Percentiles rank a stretch among this genome's conserved stretches.
Conservation (phyloP, 2,329 filamentous ascomycete genomes). For the Hypoxylon sp. region DNA sequence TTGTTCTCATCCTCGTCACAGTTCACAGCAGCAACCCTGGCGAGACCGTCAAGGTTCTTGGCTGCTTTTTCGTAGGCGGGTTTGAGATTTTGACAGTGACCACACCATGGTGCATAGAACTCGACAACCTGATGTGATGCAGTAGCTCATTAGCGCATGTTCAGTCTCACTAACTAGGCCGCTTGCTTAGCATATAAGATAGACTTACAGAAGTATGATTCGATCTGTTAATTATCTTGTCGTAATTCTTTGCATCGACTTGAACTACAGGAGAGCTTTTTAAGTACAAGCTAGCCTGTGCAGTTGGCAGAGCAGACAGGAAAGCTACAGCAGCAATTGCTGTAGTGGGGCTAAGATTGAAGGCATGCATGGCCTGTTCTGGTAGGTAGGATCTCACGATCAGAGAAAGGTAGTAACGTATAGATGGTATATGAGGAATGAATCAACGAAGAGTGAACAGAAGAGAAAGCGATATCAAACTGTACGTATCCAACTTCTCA, state of each 20-base stretch:
- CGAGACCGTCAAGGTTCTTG: conserved; percentile 86
- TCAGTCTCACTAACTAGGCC: conserved; percentile 5
- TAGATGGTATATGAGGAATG: not conserved
- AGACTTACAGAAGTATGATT: conserved; percentile 83
- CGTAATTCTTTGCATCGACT: conserved; percentile 80
- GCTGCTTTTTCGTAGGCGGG: conserved; percentile 95
- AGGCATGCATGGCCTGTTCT: conserved; percentile 56
- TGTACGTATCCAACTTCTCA: conserved; percentile 10
- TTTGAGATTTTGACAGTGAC: conserved; percentile 95
- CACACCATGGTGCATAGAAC: conserved; percentile 98
- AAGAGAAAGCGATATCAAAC: conserved; percentile 29
- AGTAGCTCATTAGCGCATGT: conserved; percentile 9
- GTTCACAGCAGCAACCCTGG: conserved; percentile 92
- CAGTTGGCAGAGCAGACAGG: conserved; percentile 70
- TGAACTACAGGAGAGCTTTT: conserved; percentile 90
- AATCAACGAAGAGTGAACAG: too few relatives aligned
- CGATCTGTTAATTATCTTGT: conserved; percentile 82
- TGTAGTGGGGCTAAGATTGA: conserved; percentile 57
- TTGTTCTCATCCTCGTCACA: conserved; percentile 97
- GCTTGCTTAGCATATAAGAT: conserved; percentile 41
- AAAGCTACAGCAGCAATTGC: conserved; percentile 67
- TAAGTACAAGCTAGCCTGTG: conserved; percentile 78
- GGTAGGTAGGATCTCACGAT: conserved; percentile 9
- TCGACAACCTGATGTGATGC: conserved; percentile 71
- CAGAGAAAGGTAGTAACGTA: not conserved